These are phyloP conservation scores for button mushroom (Agaricus bisporus) DNA, from an alignment of 768 basidiomycete species.

Conservation along the genomic window DNA sequence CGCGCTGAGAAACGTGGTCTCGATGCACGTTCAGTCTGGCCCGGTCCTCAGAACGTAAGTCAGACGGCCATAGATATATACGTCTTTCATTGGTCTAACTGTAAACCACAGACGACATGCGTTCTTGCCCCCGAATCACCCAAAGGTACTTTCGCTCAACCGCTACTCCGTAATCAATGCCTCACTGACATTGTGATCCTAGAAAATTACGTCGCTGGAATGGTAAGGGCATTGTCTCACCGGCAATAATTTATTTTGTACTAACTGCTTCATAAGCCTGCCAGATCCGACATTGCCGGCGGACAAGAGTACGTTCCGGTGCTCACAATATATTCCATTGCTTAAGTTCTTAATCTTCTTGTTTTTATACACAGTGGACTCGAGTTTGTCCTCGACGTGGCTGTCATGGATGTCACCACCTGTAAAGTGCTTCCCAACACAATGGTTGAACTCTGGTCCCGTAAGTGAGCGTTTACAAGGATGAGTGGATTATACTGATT, in stretches of 20 bases:
- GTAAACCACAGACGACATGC: conserved; percentile 15
- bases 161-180: too few species aligned
- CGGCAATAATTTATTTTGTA: neutral
- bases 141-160: conserved; percentile 6
- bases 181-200: neutral
- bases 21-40: conserved; percentile 16
- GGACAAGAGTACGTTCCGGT: conserved; percentile 19
- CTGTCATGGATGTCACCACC: conserved; percentile 31
- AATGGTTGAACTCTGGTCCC: conserved; percentile 33
- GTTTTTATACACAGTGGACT: conserved; percentile 23
- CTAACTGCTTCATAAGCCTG: conserved; percentile 11
- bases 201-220: conserved; percentile 8
- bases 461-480: conserved; percentile 12
- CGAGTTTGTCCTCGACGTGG: conserved; percentile 30
- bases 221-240: neutral
- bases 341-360: neutral
- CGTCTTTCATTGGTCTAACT: neutral
- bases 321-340: neutral
- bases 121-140: conserved; percentile 17
- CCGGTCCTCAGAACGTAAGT: conserved; percentile 17
- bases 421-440: conserved; percentile 31
- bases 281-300: conserved; percentile 22
- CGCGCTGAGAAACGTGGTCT: conserved; percentile 17
- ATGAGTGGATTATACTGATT: neutral
- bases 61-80: neutral